Evolutionary conservation across 441 rosid genomes (phyloP), one percentile per base, ranked within the genome.

Genomic region (Euphorbia celastroides): DNA sequence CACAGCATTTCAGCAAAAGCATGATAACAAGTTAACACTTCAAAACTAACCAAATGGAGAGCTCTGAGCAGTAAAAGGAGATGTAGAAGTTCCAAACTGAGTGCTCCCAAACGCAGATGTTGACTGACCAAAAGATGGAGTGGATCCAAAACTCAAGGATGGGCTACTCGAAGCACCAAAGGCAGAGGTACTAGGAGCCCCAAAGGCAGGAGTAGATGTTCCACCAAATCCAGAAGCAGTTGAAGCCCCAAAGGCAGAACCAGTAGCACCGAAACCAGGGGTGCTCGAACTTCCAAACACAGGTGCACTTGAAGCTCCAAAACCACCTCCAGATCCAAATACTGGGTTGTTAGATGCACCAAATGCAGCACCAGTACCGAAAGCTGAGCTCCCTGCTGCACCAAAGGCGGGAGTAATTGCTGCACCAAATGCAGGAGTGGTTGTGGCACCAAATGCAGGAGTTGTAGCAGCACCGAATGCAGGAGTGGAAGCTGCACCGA

Each of bases 111-210:
- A 88, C 58, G 89, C 70, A 52, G 96, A 72, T 26, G 76, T 57
- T 62, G 97, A 79, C 65, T 91, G 99, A 60, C 86, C 97, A 73
- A 91, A 89, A 67, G 88, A 70, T 38, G 86, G 78, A 71, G 77
- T 62, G 7, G 89, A 79, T 27, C 79, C 72, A 78, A 83, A 85
- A 67, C 72, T 83, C 71, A 85, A 85, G 17, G 80, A 69, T 59
- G 85, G 70, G 11, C 78, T 42, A 26, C 74, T 74, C 0, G 86
- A 74, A 54, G 23, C 66, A 0, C 90, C 90, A 63, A 85, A 52
- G 68, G 84, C 76, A 44, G 78, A 48, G 54, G 72, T n/a, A 58
- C 66, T 50, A 6, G 92, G 76, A 32, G 81, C 46, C 22, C 96
- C 93, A 73, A 87, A 88, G 0, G 80, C 82, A 60, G 90, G 73